These are phyloP conservation scores for Teratosphaeria epicoccoides DNA, from an alignment of 2,329 filamentous ascomycete species.

Conservation along the genomic window DNA sequence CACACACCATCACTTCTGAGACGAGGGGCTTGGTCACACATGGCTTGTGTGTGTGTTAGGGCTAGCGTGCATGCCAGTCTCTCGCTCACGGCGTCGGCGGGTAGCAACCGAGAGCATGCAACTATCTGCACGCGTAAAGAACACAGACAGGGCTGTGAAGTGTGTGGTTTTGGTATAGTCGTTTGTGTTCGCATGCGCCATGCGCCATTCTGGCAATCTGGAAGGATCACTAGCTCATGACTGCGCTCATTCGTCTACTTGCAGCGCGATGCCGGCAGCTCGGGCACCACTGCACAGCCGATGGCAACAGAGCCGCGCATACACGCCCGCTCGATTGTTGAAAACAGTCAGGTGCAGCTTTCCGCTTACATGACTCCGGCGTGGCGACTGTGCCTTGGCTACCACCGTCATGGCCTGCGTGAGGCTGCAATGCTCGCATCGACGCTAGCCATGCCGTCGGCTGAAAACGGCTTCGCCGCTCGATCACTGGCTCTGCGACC, in stretches of 20 bases:
- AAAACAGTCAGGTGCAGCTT: constrained; percentile 1
- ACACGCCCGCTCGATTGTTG: not conserved
- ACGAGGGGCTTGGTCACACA: constrained; percentile 20
- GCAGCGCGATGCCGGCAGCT: not conserved
- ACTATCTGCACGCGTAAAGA: not conserved
- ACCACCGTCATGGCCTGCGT: not conserved
- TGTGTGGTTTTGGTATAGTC: not conserved
- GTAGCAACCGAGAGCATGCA: constrained; percentile 14
- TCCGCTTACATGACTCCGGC: not conserved
- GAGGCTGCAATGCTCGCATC: not conserved
- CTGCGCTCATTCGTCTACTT: not conserved
- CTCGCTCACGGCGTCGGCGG: constrained; percentile 7
- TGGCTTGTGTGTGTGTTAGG: constrained; percentile 12
- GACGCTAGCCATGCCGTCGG: not conserved
- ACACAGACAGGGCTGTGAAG: not conserved
- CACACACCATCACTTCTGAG: constrained; percentile 9
- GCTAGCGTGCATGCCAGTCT: constrained; percentile 17
- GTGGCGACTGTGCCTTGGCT: not conserved
- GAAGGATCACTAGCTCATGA: not conserved
- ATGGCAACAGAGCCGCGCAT: not conserved
- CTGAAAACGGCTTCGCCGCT: not conserved
- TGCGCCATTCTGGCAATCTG: not conserved
- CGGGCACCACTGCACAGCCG: not conserved
- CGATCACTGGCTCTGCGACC: not conserved
- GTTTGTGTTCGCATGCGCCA: not conserved